Conservation (phyloP, 2,329 filamentous ascomycete genomes). For the Aaosphaeria pasadenensis region DNA sequence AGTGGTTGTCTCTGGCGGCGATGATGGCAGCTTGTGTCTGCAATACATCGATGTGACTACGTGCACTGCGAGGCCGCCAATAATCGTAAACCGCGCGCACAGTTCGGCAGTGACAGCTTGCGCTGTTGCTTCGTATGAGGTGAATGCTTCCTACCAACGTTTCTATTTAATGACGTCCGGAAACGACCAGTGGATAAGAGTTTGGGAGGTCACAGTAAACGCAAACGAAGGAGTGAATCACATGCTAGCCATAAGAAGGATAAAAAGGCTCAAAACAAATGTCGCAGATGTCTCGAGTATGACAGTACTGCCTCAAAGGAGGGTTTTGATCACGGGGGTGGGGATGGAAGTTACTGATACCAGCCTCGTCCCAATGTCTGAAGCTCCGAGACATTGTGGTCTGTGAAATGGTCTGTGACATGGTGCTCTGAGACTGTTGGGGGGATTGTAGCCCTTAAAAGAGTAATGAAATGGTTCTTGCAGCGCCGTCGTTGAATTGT, state of each 20-base stretch:
- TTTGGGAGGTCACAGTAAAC: conserved; percentile 40
- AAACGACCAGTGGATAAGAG: conserved; percentile 48
- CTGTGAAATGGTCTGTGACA: no score
- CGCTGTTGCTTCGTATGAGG: conserved; percentile 37
- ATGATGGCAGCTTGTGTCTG: conserved; percentile 74
- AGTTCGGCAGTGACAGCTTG: conserved; percentile 65
- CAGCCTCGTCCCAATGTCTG: conserved; percentile 4
- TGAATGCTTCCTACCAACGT: not conserved
- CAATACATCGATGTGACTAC: conserved; percentile 6
- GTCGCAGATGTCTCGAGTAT: conserved; percentile 57
- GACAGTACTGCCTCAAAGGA: conserved; percentile 34
- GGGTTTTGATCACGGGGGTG: conserved; percentile 30
- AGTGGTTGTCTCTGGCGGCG: conserved; percentile 73
- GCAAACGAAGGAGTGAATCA: not conserved
- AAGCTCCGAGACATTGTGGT: no score
- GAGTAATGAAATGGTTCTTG: no score
- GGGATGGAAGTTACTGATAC: conserved; percentile 29
- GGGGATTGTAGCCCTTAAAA: no score
- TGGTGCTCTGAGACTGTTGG: no score
- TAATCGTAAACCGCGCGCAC: conserved; percentile 60
- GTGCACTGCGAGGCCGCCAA: conserved; percentile 16
- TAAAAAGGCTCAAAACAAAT: conserved; percentile 40
- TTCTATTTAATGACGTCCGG: conserved; percentile 36
- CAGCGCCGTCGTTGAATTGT: no score
- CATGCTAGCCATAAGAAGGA: conserved; percentile 26